Percentiles rank a stretch among this genome's conserved stretches.
phyloP scores from a whole-genome alignment of 2,329 filamentous ascomycete genomes.

The Cladosporium sp. region DNA sequence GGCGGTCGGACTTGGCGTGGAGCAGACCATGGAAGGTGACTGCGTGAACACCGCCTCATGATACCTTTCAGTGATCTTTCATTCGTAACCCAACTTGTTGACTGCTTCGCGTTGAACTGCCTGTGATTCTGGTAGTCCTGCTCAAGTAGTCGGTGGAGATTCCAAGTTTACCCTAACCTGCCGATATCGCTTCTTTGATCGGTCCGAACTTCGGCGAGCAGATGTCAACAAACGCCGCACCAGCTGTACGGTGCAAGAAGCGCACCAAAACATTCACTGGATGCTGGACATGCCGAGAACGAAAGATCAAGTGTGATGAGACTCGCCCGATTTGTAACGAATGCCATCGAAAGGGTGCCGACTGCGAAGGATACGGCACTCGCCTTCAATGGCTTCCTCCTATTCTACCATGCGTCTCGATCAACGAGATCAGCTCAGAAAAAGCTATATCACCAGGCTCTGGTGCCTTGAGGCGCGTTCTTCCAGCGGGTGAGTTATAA shows the following conservation, averaged over 20 bases:
- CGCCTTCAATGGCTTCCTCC: conserved; percentile 7
- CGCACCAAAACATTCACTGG: conserved; percentile 9
- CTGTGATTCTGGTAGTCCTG: too few species aligned
- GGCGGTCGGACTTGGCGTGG: not conserved
- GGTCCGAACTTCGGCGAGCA: too few species aligned
- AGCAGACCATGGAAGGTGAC: not conserved
- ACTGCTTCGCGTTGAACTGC: too few species aligned
- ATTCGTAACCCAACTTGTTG: too few species aligned
- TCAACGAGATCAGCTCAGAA: not conserved
- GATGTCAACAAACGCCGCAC: not conserved
- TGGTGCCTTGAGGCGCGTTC: not conserved
- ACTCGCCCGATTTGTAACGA: not conserved
- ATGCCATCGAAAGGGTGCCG: not conserved
- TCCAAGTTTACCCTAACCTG: too few species aligned
- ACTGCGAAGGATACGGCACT: not conserved
- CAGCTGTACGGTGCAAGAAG: not conserved
- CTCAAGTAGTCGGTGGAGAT: too few species aligned
- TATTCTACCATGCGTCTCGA: not conserved
- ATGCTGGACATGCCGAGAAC: conserved; percentile 8
- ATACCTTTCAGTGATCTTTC: too few species aligned
- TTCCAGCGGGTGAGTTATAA: not conserved
- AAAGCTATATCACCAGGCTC: not conserved
- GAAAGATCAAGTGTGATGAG: conserved; percentile 10
- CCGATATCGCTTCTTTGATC: too few species aligned
- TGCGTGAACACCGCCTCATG: too few species aligned